These are phyloP conservation scores for Pichia deserticola DNA, from an alignment of 805 yeast species.

Conservation along the genomic window DNA sequence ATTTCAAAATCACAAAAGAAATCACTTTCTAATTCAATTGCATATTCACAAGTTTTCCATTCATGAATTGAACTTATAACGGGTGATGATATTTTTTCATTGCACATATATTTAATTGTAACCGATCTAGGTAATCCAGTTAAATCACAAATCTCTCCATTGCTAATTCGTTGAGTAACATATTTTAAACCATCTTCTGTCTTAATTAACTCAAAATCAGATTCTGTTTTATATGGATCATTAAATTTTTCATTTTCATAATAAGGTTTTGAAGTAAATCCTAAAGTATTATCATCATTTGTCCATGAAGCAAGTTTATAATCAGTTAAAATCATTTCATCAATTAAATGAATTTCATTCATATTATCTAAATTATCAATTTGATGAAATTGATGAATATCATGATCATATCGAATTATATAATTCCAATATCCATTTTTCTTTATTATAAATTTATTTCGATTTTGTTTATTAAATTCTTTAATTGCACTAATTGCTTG, in stretches of 20 bases:
- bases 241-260: neutral
- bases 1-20: slow-evolving; percentile 6
- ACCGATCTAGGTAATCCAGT: slow-evolving; percentile 25
- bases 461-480: slow-evolving; percentile 7
- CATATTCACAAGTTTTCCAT: slow-evolving; percentile 27
- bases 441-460: slow-evolving; percentile 1
- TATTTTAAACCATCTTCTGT: slow-evolving; percentile 20
- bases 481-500: slow-evolving; percentile 16
- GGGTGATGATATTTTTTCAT: slow-evolving; percentile 12
- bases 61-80: slow-evolving; percentile 21
- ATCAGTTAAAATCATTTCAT: neutral
- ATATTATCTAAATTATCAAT: neutral
- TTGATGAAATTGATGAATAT: slow-evolving; percentile 12
- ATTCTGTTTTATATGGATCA: slow-evolving; percentile 11
- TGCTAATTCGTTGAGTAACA: slow-evolving; percentile 22
- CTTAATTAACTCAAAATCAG: slow-evolving; percentile 21
- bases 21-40: slow-evolving; percentile 11
- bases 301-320: slow-evolving; percentile 8
- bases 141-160: slow-evolving; percentile 29
- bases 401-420: slow-evolving; percentile 7
- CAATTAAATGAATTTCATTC: neutral
- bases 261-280: neutral
- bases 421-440: slow-evolving; percentile 17
- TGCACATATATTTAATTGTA: slow-evolving; percentile 24
- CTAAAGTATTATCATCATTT: neutral